A percentile compares a stretch with the other conserved stretches of the same genome.
Evolutionary conservation across 495 filamentous ascomycete genomes (phyloP).

Genomic region (Neurospora sp.): DNA sequence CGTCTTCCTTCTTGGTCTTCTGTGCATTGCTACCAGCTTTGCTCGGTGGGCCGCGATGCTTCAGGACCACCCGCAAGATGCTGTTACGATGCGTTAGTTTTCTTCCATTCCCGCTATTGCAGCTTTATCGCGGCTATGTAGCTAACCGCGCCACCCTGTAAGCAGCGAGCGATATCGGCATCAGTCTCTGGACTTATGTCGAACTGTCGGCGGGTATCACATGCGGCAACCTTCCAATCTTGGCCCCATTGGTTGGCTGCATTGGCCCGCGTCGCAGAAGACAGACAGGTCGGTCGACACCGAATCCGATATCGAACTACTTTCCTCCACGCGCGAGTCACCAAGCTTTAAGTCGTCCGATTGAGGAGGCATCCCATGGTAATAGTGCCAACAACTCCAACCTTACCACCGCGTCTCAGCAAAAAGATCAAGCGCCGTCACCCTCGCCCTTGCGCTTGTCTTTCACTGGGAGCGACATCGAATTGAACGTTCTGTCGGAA

Average conservation of each 20-base stretch:
- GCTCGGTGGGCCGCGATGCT: neutral
- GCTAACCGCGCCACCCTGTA: neutral
- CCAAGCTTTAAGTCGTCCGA: neutral
- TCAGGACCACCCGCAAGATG: neutral
- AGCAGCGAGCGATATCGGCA: constrained; percentile 3
- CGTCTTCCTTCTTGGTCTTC: constrained; percentile 6
- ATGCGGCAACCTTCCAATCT: constrained; percentile 12
- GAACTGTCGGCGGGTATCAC: constrained; percentile 13
- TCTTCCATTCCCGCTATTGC: neutral
- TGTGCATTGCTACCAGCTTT: neutral
- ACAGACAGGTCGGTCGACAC: neutral
- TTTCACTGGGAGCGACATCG: neutral
- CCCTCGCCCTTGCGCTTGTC: neutral
- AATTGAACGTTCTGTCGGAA: neutral
- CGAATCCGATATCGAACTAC: neutral
- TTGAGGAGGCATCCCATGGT: too few relatives aligned
- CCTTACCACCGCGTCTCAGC: too few relatives aligned
- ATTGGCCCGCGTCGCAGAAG: neutral
- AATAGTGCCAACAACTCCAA: neutral
- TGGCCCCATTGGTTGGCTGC: constrained; percentile 7
- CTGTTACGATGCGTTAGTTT: neutral
- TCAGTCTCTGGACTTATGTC: constrained; percentile 11
- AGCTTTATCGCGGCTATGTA: too few relatives aligned
- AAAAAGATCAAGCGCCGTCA: too few relatives aligned
- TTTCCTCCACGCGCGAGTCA: neutral